These are phyloP conservation scores for Dothistroma pini DNA, from an alignment of 2,329 filamentous ascomycete genomes.

Conservation along the genomic window DNA sequence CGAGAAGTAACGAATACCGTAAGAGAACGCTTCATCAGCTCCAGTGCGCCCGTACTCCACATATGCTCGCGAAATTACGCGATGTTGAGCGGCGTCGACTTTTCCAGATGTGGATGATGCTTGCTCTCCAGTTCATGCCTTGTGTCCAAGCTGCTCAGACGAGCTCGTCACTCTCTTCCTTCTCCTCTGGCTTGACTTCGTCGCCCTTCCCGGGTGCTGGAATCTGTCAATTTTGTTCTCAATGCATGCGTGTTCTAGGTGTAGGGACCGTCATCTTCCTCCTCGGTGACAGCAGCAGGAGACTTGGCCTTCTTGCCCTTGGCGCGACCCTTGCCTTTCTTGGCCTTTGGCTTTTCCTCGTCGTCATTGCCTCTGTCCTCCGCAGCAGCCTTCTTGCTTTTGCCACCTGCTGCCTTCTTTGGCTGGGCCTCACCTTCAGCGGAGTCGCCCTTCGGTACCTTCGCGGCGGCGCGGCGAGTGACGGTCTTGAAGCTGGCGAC, in stretches of 20 bases:
- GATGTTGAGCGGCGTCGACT: neutral
- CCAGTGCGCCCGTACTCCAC: neutral
- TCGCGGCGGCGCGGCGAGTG: constrained; percentile 9
- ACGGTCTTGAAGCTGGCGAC: constrained; percentile 23
- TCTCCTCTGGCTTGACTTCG: neutral
- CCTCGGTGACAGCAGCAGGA: neutral
- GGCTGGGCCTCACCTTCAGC: neutral
- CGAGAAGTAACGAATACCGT: neutral
- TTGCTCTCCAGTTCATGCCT: neutral
- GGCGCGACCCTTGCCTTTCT: constrained; percentile 10
- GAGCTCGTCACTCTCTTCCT: neutral
- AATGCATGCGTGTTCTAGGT: neutral
- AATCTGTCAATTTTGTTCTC: neutral
- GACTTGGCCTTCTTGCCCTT: constrained; percentile 7
- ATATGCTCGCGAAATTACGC: neutral
- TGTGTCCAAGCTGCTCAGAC: neutral
- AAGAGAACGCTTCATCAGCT: neutral
- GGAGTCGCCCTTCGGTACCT: constrained; percentile 6
- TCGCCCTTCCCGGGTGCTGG: neutral
- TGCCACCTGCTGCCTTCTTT: constrained; percentile 11
- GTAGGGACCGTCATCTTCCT: neutral
- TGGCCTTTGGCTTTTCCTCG: constrained; percentile 4
- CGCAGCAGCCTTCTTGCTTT: constrained; percentile 12
- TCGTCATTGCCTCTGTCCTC: constrained; percentile 7
- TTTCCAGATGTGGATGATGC: neutral